Evolutionary conservation across 495 filamentous ascomycete genomes (phyloP).

Genomic region (Parathielavia hyrcaniae): DNA sequence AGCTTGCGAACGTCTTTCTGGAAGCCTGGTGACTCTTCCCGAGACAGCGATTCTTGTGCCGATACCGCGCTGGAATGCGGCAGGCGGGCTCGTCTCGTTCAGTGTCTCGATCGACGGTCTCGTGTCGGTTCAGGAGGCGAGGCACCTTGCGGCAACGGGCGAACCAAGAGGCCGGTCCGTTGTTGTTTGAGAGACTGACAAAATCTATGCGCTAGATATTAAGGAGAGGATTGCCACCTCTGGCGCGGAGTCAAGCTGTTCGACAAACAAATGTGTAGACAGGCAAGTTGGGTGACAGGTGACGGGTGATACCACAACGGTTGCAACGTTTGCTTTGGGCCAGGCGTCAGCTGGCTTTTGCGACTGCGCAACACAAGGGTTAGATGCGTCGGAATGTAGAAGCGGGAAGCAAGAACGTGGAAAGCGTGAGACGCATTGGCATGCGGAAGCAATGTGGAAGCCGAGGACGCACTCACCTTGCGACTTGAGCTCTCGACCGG

Average conservation of each 20-base stretch:
- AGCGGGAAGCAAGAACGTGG: constrained; percentile 5
- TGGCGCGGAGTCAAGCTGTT: not conserved
- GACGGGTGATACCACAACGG: not conserved
- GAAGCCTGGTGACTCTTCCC: not conserved
- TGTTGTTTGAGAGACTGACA: not conserved
- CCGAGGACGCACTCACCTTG: not conserved
- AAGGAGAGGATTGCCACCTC: constrained; percentile 10
- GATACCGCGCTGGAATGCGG: constrained; percentile 13
- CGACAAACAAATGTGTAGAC: not conserved
- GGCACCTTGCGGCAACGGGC: not conserved
- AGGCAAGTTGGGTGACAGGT: not conserved
- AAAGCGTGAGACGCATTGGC: not conserved
- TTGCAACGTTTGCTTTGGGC: constrained; percentile 10
- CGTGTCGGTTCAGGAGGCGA: constrained; percentile 6
- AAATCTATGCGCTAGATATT: constrained; percentile 3
- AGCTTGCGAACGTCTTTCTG: not conserved
- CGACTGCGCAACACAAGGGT: constrained; percentile 11
- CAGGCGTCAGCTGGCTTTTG: not conserved
- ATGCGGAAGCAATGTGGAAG: not conserved
- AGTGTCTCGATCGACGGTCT: not conserved
- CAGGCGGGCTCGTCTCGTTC: constrained; percentile 9
- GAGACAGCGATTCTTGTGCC: not conserved
- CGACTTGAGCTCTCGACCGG: not conserved
- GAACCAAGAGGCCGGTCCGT: not conserved
- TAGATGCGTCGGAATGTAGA: constrained; percentile 4